Conservation (phyloP, 345 rosid genomes). For the Syzygium aromaticum region DNA sequence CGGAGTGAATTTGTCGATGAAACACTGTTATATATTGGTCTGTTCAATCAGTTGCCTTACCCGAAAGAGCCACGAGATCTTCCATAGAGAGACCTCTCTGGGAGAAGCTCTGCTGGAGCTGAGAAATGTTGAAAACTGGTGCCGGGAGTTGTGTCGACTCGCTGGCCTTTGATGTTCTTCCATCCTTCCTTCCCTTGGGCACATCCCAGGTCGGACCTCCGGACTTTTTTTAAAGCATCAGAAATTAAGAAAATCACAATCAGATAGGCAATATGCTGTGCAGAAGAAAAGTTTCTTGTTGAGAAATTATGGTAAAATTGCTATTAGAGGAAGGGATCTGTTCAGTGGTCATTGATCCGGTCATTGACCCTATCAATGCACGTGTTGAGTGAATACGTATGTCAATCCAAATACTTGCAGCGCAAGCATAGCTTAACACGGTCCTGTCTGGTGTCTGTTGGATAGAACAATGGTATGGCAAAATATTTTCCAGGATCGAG, state of each 20-base stretch:
- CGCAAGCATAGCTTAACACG: background rate
- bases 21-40: background rate
- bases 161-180: conserved; percentile 68
- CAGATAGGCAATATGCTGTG: background rate
- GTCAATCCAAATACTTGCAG: background rate
- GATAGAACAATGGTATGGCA: no score
- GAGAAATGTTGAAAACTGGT: conserved; percentile 73
- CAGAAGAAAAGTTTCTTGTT: background rate
- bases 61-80: conserved; percentile 83
- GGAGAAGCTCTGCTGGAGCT: conserved; percentile 63
- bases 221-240: conserved; percentile 25
- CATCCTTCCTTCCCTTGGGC: conserved; percentile 90
- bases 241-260: background rate
- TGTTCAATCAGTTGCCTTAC: conserved; percentile 6
- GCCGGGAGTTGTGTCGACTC: conserved; percentile 81
- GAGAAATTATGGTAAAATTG: background rate
- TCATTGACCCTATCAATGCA: background rate
- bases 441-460: background rate
- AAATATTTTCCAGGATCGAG: background rate
- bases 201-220: conserved; percentile 91
- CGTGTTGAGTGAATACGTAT: background rate
- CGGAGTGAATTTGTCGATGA: background rate
- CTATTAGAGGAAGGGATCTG: background rate
- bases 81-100: conserved; percentile 69
- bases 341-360: background rate